Evolutionary conservation across 495 filamentous ascomycete genomes (phyloP).

Genomic region (Aspergillus incahuasiensis): DNA sequence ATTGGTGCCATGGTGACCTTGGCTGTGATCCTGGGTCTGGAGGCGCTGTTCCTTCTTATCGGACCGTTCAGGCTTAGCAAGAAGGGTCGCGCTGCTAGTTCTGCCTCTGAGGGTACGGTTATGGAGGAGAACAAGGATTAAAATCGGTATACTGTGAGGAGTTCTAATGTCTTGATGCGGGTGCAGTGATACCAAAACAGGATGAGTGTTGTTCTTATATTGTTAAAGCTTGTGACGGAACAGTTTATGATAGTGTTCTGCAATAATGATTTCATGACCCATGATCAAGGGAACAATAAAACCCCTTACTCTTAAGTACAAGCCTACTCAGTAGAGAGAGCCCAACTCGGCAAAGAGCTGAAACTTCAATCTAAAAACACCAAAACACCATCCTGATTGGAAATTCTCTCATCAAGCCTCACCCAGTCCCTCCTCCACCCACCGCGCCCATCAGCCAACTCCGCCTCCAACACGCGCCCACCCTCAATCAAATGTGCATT

Average conservation of each 20-base stretch:
- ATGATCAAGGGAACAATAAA: no score
- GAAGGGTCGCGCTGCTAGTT: slow-evolving; percentile 25
- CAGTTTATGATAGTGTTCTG: neutral
- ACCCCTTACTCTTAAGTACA: neutral
- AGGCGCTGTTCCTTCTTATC: slow-evolving; percentile 39
- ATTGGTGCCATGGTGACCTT: slow-evolving; percentile 62
- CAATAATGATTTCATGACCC: neutral
- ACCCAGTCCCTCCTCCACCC: slow-evolving; percentile 30
- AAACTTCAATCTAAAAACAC: slow-evolving; percentile 23
- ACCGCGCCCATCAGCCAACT: slow-evolving; percentile 27
- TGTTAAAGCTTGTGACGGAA: neutral
- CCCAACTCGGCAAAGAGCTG: neutral
- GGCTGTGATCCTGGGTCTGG: slow-evolving; percentile 46
- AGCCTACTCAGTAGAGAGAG: no score
- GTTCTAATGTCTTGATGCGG: neutral
- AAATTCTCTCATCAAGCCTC: slow-evolving; percentile 38
- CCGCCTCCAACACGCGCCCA: slow-evolving; percentile 36
- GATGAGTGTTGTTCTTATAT: neutral
- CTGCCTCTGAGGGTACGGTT: neutral
- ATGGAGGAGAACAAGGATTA: neutral
- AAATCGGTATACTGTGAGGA: neutral
- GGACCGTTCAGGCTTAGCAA: slow-evolving; percentile 39
- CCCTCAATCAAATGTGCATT: slow-evolving; percentile 34
- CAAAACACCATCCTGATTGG: slow-evolving; percentile 35
- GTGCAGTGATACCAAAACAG: neutral